phyloP scores from a whole-genome alignment of 495 filamentous ascomycete species.

The Hypoxylon fragiforme region DNA sequence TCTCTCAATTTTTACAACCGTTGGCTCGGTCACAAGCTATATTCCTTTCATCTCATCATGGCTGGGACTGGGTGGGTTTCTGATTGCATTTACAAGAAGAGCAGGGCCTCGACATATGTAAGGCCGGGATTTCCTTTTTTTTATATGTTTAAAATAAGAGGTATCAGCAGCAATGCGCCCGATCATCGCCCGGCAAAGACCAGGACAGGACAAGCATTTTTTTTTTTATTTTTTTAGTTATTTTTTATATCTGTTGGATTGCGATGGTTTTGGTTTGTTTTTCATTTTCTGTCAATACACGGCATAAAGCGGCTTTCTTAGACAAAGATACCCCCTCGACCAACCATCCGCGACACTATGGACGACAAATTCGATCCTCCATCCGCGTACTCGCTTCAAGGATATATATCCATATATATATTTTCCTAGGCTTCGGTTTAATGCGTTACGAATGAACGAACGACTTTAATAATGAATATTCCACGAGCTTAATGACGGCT shows the following conservation, averaged over 20 bases:
- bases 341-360: constrained; percentile 25
- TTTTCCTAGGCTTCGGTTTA: constrained; percentile 38
- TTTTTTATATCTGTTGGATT: too few relatives aligned
- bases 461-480: constrained; percentile 48
- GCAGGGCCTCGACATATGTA: constrained; percentile 44
- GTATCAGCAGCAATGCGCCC: constrained; percentile 58
- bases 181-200: constrained; percentile 46
- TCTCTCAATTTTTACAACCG: constrained; percentile 44
- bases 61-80: constrained; percentile 51
- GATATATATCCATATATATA: constrained; percentile 25
- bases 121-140: constrained; percentile 44
- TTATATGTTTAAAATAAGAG: constrained; percentile 43
- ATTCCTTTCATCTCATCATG: constrained; percentile 44
- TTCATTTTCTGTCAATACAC: constrained; percentile 35
- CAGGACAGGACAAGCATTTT: constrained; percentile 46
- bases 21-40: constrained; percentile 47
- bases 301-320: constrained; percentile 49
- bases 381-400: constrained; percentile 39
- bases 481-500: constrained; percentile 40
- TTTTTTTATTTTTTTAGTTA: too few relatives aligned
- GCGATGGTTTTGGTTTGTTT: constrained; percentile 22
- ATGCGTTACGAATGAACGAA: constrained; percentile 51
- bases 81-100: constrained; percentile 54
- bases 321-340: constrained; percentile 41
- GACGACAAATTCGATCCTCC: constrained; percentile 24